Evolutionary conservation across 768 basidiomycete genomes (phyloP).

Genomic region (Gloeostereum incarnatum): DNA sequence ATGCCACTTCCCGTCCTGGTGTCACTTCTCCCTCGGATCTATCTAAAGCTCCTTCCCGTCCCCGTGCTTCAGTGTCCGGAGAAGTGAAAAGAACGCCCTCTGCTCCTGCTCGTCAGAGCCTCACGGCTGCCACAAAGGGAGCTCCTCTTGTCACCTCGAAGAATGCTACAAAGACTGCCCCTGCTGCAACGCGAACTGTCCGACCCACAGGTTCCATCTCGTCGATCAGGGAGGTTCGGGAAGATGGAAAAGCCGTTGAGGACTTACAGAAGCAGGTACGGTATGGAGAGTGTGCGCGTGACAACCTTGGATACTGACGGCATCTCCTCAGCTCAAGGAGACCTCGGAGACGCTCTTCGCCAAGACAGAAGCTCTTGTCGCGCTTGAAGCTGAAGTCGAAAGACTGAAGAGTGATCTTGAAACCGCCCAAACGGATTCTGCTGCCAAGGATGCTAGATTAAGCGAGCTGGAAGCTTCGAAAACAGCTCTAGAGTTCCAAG

Average conservation of each 20-base stretch:
- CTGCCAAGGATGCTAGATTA: conserved; percentile 32
- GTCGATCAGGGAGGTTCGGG: conserved; percentile 65
- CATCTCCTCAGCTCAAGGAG: conserved; percentile 43
- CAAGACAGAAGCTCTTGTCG: conserved; percentile 39
- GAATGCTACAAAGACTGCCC: conserved; percentile 20
- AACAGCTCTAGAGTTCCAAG: conserved; percentile 34
- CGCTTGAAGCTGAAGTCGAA: conserved; percentile 44
- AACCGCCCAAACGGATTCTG: conserved; percentile 32
- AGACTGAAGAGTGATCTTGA: conserved; percentile 42
- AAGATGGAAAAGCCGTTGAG: conserved; percentile 45
- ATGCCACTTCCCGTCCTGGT: conserved; percentile 31
- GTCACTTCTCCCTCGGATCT: conserved; percentile 49
- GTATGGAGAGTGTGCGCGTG: not conserved
- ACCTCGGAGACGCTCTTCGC: conserved; percentile 40
- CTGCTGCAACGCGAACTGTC: conserved; percentile 28
- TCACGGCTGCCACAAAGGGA: conserved; percentile 27
- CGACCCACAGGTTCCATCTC: conserved; percentile 53
- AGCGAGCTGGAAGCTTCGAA: conserved; percentile 43
- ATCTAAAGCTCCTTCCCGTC: conserved; percentile 34
- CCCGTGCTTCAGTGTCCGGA: conserved; percentile 63
- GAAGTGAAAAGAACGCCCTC: conserved; percentile 42
- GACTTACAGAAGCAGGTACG: conserved; percentile 55
- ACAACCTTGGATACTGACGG: too few species aligned
- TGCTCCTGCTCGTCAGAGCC: conserved; percentile 30
- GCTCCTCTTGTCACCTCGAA: conserved; percentile 14